These are phyloP conservation scores for Exutisphaerella laricina DNA, from an alignment of 2,329 filamentous ascomycete species.

Conservation along the genomic window DNA sequence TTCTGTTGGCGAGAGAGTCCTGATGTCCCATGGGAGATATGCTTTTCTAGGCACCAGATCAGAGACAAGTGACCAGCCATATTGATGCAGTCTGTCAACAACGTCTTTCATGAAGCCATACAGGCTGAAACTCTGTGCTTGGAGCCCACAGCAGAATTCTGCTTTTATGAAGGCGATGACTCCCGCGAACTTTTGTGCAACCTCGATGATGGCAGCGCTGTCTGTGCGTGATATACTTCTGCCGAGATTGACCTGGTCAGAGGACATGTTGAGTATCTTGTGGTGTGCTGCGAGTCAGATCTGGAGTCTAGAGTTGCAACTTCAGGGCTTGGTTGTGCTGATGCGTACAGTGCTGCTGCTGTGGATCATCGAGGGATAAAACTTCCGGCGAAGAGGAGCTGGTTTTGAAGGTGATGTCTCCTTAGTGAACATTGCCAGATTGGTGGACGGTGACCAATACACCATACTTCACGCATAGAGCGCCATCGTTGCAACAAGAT, in stretches of 20 bases:
- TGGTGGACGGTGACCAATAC: too few relatives aligned
- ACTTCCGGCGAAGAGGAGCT: too few relatives aligned
- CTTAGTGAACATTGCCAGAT: too few relatives aligned
- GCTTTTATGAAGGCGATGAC: slow-evolving; percentile 13
- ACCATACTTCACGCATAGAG: too few relatives aligned
- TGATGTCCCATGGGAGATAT: slow-evolving; percentile 9
- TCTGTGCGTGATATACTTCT: slow-evolving; percentile 8
- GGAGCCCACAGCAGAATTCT: slow-evolving; percentile 9
- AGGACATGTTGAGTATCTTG: background rate
- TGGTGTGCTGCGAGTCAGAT: background rate
- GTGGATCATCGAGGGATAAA: too few relatives aligned
- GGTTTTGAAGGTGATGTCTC: too few relatives aligned
- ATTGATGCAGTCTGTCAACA: slow-evolving; percentile 5
- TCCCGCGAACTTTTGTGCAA: slow-evolving; percentile 11
- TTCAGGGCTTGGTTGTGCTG: too few relatives aligned
- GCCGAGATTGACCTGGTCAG: too few relatives aligned
- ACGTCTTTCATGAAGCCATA: slow-evolving; percentile 8
- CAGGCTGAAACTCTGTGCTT: slow-evolving; percentile 7
- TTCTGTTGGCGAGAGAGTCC: slow-evolving; percentile 1
- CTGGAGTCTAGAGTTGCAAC: too few relatives aligned
- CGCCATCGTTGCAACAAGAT: too few relatives aligned
- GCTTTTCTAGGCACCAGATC: background rate
- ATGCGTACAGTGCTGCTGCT: too few relatives aligned
- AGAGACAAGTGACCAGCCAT: slow-evolving; percentile 11
- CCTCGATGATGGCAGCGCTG: slow-evolving; percentile 1